Evolutionary conservation across 2,329 filamentous ascomycete species (phyloP).

Genomic region (Claviceps spartinae): DNA sequence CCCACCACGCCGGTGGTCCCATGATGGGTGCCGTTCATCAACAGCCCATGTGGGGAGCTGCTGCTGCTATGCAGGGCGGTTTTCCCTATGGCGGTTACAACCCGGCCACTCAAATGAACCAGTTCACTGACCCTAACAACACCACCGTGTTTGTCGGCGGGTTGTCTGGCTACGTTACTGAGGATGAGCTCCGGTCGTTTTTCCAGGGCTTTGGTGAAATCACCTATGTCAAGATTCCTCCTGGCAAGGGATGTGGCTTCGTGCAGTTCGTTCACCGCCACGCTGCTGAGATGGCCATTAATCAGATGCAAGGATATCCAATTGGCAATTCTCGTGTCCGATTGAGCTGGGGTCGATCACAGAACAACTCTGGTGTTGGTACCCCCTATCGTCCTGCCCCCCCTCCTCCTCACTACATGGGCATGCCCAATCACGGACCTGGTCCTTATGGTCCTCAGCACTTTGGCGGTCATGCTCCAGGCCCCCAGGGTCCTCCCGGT

Average conservation of each 20-base stretch:
- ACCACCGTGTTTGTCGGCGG: slow-evolving; percentile 98
- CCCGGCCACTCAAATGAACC: slow-evolving; percentile 64
- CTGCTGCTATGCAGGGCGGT: slow-evolving; percentile 16
- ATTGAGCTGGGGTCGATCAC: slow-evolving; percentile 91
- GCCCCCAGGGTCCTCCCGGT: slow-evolving; percentile 23
- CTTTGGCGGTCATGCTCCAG: slow-evolving; percentile 22
- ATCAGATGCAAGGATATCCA: slow-evolving; percentile 99
- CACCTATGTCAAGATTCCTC: slow-evolving; percentile 98
- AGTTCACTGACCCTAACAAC: slow-evolving; percentile 99
- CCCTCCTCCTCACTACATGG: slow-evolving; percentile 42
- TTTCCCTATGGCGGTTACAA: slow-evolving; percentile 33
- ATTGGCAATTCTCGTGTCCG: slow-evolving; percentile 98
- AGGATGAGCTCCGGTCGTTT: slow-evolving; percentile 98
- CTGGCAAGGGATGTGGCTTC: slow-evolving; percentile 97
- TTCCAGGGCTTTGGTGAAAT: slow-evolving; percentile 99
- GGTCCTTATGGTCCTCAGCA: slow-evolving; percentile 28
- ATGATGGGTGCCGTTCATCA: slow-evolving; percentile 31
- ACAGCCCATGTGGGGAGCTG: slow-evolving; percentile 30
- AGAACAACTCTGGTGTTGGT: slow-evolving; percentile 98
- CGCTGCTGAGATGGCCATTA: slow-evolving; percentile 99
- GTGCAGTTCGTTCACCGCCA: slow-evolving; percentile 98
- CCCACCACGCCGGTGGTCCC: slow-evolving; percentile 29
- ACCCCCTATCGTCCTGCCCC: slow-evolving; percentile 95
- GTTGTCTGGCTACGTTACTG: slow-evolving; percentile 92
- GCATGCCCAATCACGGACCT: slow-evolving; percentile 30